Base-by-base conservation (phyloP, 1,139 yeast species). In the Debaryomycetaceae sp. region DNA sequence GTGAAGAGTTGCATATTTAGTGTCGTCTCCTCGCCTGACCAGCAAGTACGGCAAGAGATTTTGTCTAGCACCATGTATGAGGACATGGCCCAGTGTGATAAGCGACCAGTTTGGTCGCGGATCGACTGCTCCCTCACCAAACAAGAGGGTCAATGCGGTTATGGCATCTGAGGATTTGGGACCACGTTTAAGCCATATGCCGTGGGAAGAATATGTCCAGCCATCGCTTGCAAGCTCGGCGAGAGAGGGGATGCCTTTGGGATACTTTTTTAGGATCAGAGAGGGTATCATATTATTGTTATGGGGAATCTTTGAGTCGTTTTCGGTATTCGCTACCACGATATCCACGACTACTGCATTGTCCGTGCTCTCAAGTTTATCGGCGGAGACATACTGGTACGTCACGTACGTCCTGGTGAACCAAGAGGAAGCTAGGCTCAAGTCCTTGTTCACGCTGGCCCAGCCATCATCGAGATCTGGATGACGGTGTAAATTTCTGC, bases 51-150 rank as follows among this genome's bases (percentile, higher is more conserved):
- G 45, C n/a, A 37, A 30, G 12, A 40, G 35, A 13, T 41, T 50
- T 2, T 36, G 25, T n/a, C n/a, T n/a, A n/a, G n/a, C n/a, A n/a
- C n/a, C n/a, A n/a, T n/a, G n/a, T n/a, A n/a, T n/a, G n/a, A n/a
- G n/a, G n/a, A n/a, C n/a, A 18, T 18, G 20, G 36, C 52, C 25
- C 37, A 41, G 12, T 14, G 28, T 32, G 8, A 62, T 25, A 16
- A 78, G 43, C 1, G 51, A 41, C 95, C 95, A 86, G 28, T 71
- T 69, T 0, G 73, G 71, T 33, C 95, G 59, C 2, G 95, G 94
- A 30, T 85, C 94, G 4, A 67, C 73, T 1, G 83, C 78, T 40
- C 77, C 85, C 2, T 51, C 52, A 1, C 94, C 93, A 55, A 73
- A 85, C 23, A 85, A 54, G 2, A 83, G 58, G 38, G 79, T 83